Evolutionary conservation across 495 filamentous ascomycete species (phyloP).

Genomic region (Cudoniella acicularis): DNA sequence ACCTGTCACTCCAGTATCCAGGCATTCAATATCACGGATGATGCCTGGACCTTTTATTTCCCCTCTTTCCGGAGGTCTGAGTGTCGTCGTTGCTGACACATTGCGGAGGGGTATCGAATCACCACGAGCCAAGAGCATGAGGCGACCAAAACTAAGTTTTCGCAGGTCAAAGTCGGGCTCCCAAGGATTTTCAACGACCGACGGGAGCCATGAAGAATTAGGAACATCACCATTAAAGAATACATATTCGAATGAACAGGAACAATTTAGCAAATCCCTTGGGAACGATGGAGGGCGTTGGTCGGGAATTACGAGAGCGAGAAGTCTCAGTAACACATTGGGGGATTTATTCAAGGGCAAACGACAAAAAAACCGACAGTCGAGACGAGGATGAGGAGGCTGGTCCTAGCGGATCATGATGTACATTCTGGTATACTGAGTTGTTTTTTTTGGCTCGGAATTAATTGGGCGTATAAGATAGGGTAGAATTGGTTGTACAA

Average conservation of each 20-base stretch:
- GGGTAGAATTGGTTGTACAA: conserved; percentile 10
- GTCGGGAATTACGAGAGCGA: conserved; percentile 33
- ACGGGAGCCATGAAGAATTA: conserved; percentile 11
- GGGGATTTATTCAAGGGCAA: conserved; percentile 37
- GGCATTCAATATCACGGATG: conserved; percentile 26
- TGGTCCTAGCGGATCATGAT: conserved; percentile 23
- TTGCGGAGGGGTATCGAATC: conserved; percentile 46
- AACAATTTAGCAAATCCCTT: conserved; percentile 17
- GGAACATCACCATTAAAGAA: conserved; percentile 17
- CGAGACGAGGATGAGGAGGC: conserved; percentile 20
- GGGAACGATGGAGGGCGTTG: conserved; percentile 4
- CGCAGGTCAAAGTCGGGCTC: conserved; percentile 23
- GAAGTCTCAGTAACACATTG: conserved; percentile 47
- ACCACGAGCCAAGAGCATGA: conserved; percentile 8
- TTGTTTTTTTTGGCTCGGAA: not conserved
- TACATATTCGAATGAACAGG: not conserved
- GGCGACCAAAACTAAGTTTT: conserved; percentile 4
- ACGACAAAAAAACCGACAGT: conserved; percentile 9
- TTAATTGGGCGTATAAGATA: conserved; percentile 2
- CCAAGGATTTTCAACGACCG: conserved; percentile 11
- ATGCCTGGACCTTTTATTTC: conserved; percentile 45
- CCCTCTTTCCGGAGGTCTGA: conserved; percentile 52
- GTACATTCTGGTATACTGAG: conserved; percentile 5
- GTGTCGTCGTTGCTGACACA: conserved; percentile 59
- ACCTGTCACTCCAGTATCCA: conserved; percentile 19